These are phyloP conservation scores for Marasmius sp. DNA, from an alignment of 1,284 basidiomycete genomes.

Conservation along the genomic window DNA sequence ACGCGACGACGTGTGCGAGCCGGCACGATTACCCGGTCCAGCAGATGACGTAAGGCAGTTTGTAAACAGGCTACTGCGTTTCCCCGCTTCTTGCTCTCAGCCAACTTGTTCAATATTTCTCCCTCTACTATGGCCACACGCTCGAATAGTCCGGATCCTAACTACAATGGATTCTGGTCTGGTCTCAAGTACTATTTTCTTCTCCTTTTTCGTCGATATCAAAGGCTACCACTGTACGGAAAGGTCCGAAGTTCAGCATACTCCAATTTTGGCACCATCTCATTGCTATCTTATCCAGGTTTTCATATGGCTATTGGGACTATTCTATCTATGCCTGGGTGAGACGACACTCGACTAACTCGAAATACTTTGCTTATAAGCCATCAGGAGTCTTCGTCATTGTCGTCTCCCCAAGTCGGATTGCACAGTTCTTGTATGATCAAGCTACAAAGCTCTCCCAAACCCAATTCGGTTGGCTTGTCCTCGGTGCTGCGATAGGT, in stretches of 20 bases:
- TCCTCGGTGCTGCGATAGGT: constrained; percentile 56
- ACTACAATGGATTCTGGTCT: constrained; percentile 10
- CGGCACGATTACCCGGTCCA: neutral
- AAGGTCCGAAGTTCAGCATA: constrained; percentile 38
- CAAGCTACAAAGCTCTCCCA: constrained; percentile 61
- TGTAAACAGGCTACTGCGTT: neutral
- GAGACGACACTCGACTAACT: constrained; percentile 2
- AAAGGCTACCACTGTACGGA: constrained; percentile 43
- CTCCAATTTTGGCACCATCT: neutral
- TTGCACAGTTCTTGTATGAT: constrained; percentile 73
- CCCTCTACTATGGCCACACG: constrained; percentile 18
- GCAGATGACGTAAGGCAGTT: neutral
- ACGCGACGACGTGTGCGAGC: no score
- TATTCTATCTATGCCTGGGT: constrained; percentile 46
- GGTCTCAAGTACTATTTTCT: constrained; percentile 31
- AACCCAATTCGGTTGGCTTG: constrained; percentile 61
- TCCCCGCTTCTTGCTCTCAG: neutral
- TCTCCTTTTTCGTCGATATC: constrained; percentile 39
- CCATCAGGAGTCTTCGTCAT: constrained; percentile 43
- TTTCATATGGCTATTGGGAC: constrained; percentile 41
- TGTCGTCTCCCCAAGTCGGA: constrained; percentile 58
- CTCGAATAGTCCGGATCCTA: neutral
- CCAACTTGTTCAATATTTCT: neutral
- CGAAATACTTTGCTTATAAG: neutral
- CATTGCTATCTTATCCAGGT: constrained; percentile 16